Evolutionary conservation across 2,329 filamentous ascomycete genomes (phyloP), one percentile per base, ranked within the genome.

Genomic region (Exophiala sideris): DNA sequence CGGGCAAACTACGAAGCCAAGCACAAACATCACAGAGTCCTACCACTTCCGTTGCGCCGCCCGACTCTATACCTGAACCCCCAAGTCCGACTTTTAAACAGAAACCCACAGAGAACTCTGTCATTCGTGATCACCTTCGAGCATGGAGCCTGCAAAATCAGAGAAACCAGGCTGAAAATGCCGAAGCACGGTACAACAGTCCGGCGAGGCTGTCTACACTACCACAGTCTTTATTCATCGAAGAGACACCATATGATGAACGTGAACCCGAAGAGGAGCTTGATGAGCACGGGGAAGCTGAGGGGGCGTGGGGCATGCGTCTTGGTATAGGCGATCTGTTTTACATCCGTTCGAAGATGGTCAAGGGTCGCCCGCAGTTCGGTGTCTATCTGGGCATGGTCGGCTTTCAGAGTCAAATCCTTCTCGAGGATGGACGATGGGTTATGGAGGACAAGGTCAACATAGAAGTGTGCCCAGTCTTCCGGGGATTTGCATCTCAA

Each of bases 201-300:
- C 35, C 49, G 7, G 32, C 39, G 33, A 48, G 61, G 35, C 24
- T 54, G 38, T 48, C 54, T 12, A 41, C 45, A 3, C 33, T 63
- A 18, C 61, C 61, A 5, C 57, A 63, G 38, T 62, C 61, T 14
- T 42, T 63, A 2, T 63, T 62, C 48, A 53, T 56, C 34, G 56
- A 57, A 38, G 57, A 59, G 12, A 36, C 54, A 20, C 50, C 36
- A 34, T 42, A 36, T 8, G 42, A 51, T 32, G 51, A 55, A 9
- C 50, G 50, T n/a, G 41, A 45, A 16, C 14, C 29, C 18, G 47
- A 48, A 10, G 42, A 52, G 10, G 48, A 52, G 18, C 8, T 44
- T 21, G 50, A 50, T 35, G 34, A 50, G 11, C 21, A 44, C 18
- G 50, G 58, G 32, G 57, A 51, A 9, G 34, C n/a, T 32, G 32